phyloP scores from a whole-genome alignment of 768 basidiomycete genomes.

The Sarcodon sp. region DNA sequence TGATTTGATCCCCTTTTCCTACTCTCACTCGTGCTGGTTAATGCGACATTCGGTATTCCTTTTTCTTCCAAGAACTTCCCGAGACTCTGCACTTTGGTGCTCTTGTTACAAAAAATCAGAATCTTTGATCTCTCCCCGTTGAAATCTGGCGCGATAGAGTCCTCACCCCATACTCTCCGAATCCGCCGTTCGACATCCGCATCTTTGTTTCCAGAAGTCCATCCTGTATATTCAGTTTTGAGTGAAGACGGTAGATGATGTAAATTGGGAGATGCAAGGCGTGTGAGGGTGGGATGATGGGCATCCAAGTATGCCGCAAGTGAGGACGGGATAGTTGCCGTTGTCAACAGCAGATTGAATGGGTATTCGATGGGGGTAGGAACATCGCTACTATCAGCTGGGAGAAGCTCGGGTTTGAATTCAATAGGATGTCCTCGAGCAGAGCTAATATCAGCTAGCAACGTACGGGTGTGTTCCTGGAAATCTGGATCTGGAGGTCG shows the following conservation, averaged over 20 bases:
- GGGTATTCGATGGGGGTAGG: constrained; percentile 39
- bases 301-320: constrained; percentile 51
- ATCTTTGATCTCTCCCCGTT: constrained; percentile 40
- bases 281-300: constrained; percentile 48
- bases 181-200: constrained; percentile 72
- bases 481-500: constrained; percentile 65
- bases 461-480: constrained; percentile 51
- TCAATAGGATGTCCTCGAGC: constrained; percentile 41
- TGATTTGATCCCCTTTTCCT: constrained; percentile 60
- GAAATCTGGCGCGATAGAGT: constrained; percentile 20
- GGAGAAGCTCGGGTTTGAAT: constrained; percentile 9
- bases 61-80: constrained; percentile 43
- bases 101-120: constrained; percentile 77
- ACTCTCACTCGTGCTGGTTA: constrained; percentile 48
- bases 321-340: constrained; percentile 78
- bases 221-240: constrained; percentile 57
- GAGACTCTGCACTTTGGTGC: constrained; percentile 51
- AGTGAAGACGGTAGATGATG: constrained; percentile 68
- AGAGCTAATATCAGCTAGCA: constrained; percentile 58
- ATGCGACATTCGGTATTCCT: constrained; percentile 48
- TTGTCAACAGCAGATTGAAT: constrained; percentile 71
- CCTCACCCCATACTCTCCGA: constrained; percentile 62
- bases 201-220: constrained; percentile 71
- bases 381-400: not conserved
- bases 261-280: constrained; percentile 70